These are phyloP conservation scores for Cercospora janseana DNA, from an alignment of 2,329 filamentous ascomycete species.

Conservation along the genomic window DNA sequence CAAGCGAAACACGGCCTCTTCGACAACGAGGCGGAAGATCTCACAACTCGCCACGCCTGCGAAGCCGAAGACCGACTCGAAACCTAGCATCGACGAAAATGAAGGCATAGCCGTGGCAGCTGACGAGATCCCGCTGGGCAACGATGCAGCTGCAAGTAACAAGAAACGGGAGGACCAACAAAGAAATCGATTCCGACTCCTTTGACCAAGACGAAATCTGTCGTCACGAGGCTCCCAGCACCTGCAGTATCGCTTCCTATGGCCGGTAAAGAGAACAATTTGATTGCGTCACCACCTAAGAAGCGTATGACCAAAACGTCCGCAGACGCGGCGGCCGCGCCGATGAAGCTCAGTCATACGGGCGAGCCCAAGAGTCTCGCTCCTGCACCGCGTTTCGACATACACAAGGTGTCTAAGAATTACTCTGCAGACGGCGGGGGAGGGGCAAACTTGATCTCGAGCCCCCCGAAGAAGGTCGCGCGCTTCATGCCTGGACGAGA, in stretches of 20 bases:
- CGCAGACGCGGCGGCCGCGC: constrained; percentile 9
- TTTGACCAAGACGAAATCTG: constrained; percentile 1
- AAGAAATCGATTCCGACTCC: constrained; percentile 18
- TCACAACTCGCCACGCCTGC: constrained; percentile 40
- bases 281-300: constrained; percentile 36
- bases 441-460: constrained; percentile 22
- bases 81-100: neutral
- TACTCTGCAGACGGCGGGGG: constrained; percentile 12
- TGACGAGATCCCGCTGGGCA: neutral
- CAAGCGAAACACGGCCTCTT: constrained; percentile 1
- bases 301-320: constrained; percentile 22
- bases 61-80: constrained; percentile 21
- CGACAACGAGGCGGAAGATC: constrained; percentile 26
- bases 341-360: constrained; percentile 4
- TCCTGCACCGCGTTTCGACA: constrained; percentile 29
- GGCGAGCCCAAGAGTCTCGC: constrained; percentile 19
- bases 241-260: constrained; percentile 17
- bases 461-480: constrained; percentile 38
- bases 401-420: constrained; percentile 18
- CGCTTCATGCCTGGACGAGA: constrained; percentile 28
- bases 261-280: constrained; percentile 30
- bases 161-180: neutral
- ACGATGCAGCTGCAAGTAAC: neutral
- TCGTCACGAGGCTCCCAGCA: constrained; percentile 28
- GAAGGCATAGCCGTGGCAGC: constrained; percentile 6